Evolutionary conservation across 2,329 filamentous ascomycete genomes (phyloP), one percentile per base, ranked within the genome.

Genomic region (Lojkania enalia): DNA sequence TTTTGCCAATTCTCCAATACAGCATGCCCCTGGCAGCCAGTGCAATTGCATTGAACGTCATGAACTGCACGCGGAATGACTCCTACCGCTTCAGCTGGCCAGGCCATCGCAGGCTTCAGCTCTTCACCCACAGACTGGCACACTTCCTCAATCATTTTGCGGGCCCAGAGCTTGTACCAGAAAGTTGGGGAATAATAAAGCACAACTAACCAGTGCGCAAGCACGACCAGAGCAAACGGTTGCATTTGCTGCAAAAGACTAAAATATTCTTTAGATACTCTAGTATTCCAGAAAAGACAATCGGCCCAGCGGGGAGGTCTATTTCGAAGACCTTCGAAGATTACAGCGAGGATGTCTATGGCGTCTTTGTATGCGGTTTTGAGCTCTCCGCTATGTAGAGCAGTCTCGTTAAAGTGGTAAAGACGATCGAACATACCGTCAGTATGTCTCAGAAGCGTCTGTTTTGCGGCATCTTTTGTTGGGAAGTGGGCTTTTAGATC

Each of bases 141-240:
- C 9, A 60, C 53, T 15, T 47, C 42, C 1, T 33, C 39, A 2
- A 58, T 38, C 9, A 58, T 39, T 19, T 50, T 44, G 27, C 52
- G 48, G 14, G 50, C 51, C 55, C 55, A 60, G 15, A 44, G 49
- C 11, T 48, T 54, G 35, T 49, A 57, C 57, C 57, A 60, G 35
- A 56, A 46, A 16, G 42, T 44, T 3, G 54, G 57, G 3, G 54
- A 48, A 27, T 51, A 47, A 23, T 56, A 48, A 3, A 60, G 32
- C 2, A 48, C 48, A 12, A 62, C 49, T 25, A 43, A 49, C 57
- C 57, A 62, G 31, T 52, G 49, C 2, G 57, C 58, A 11, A 59
- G 31, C n/a, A 58, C 40, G 18, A 55, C 46, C 18, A 60, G 20
- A 0, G 58, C 50, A 18, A 54, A 55, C 1, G 55, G 44, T 16